Evolutionary conservation across 108 stramenopile species (phyloP).

Genomic region (Skeletonema potamos): DNA sequence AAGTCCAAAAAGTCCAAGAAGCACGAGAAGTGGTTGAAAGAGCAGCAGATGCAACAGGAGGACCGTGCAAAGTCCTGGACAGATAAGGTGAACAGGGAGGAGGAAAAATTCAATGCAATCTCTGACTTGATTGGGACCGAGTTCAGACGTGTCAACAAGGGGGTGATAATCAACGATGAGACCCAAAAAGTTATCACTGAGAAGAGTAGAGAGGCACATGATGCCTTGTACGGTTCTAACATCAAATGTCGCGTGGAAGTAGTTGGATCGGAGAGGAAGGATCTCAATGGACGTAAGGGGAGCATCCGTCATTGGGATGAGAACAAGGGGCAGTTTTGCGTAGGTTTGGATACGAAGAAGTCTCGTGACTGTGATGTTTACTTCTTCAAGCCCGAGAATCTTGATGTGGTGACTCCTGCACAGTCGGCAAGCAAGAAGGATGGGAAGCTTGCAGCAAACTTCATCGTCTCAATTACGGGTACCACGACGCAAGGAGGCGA

Average conservation of each 20-base stretch:
- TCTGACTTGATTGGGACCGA: conserved; percentile 18
- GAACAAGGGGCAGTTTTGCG: conserved; percentile 14
- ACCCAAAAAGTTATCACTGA: not conserved
- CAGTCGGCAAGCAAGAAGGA: not conserved
- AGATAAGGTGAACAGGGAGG: not conserved
- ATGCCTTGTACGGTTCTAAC: not conserved
- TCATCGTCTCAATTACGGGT: not conserved
- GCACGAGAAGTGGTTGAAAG: conserved; percentile 4
- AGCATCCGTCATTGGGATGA: conserved; percentile 27
- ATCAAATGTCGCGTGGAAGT: conserved; percentile 10
- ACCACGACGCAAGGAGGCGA: not conserved
- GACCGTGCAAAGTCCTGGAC: conserved; percentile 22
- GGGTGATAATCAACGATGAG: not conserved
- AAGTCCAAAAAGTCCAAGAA: conserved; percentile 4
- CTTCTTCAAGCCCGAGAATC: conserved; percentile 14
- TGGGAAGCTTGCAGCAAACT: not conserved
- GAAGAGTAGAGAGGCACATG: not conserved
- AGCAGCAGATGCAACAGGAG: conserved; percentile 10
- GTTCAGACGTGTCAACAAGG: conserved; percentile 13
- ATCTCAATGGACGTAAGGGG: conserved; percentile 25
- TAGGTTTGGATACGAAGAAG: conserved; percentile 31
- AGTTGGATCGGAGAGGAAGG: conserved; percentile 22
- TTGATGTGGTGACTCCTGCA: not conserved
- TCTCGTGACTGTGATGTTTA: not conserved
- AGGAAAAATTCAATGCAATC: not conserved